Conservation (phyloP, 2,329 filamentous ascomycete genomes). For the Fusarium goolgardi region DNA sequence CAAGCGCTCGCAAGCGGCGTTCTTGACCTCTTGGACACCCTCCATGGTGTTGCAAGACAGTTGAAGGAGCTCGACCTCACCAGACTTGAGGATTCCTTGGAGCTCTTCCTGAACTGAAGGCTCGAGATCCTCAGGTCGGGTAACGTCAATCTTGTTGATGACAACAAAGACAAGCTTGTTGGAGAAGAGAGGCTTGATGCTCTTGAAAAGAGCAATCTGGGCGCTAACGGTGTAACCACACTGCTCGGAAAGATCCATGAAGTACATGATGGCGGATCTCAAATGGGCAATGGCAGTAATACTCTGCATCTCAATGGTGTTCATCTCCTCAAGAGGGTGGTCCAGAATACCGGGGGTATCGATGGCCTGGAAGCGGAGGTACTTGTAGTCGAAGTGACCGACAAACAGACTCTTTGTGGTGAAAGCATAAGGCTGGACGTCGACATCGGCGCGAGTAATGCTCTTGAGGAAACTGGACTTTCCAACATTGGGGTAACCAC, state of each 20-base stretch:
- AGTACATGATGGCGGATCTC: slow-evolving; percentile 94
- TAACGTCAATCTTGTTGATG: slow-evolving; percentile 97
- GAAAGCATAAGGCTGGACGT: slow-evolving; percentile 98
- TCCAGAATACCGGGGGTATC: slow-evolving; percentile 99
- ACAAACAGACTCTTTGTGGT: slow-evolving; percentile 98
- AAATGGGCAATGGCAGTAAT: slow-evolving; percentile 98
- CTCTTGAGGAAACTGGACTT: slow-evolving; percentile 96
- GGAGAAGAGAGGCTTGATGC: slow-evolving; percentile 94
- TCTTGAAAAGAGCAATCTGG: slow-evolving; percentile 95
- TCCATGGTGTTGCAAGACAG: slow-evolving; percentile 95
- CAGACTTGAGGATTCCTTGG: slow-evolving; percentile 82
- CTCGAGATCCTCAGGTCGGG: slow-evolving; percentile 87
- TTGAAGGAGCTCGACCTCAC: slow-evolving; percentile 92
- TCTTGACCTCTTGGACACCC: slow-evolving; percentile 94
- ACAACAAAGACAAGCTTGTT: slow-evolving; percentile 98
- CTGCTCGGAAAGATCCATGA: slow-evolving; percentile 97
- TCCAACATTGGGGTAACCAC: slow-evolving; percentile 96
- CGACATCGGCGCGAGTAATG: slow-evolving; percentile 93
- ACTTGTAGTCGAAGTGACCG: slow-evolving; percentile 96
- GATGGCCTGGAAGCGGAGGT: slow-evolving; percentile 74
- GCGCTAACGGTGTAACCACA: slow-evolving; percentile 94
- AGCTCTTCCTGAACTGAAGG: slow-evolving; percentile 81
- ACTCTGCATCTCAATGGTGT: slow-evolving; percentile 98
- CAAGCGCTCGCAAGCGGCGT: slow-evolving; percentile 90
- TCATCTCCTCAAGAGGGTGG: slow-evolving; percentile 98